Evolutionary conservation across 768 basidiomycete genomes (phyloP), one percentile per base, ranked within the genome.

Genomic region (Trametes elegans): DNA sequence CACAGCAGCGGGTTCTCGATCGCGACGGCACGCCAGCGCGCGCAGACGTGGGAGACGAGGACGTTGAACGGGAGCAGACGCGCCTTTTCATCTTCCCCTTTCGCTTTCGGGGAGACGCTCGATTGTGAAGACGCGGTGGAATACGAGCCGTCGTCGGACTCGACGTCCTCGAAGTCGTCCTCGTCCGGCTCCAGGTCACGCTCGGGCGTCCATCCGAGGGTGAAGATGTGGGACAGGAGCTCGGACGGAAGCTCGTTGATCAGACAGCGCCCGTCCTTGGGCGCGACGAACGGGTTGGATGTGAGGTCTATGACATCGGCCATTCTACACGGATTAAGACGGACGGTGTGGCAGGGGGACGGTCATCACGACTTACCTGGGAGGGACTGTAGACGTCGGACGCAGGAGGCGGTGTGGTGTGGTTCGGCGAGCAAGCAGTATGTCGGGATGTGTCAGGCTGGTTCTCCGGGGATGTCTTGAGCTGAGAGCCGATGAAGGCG

Each of bases 1-100:
- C 85, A 88, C 16, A 87, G 73, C 8, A 71, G 69, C 0, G 83
- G 80, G 0, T 79, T 79, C 27, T 76, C 76, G 26, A 86, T 50
- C 3, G 83, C 64, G 1, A 76, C 60, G 31, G 68, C 70, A 43
- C 84, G 80, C 85, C 85, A 87, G 53, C 76, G 80, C 23, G 62
- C 70, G 66, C 84, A 87, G 9, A 85, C 78, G 60, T 84, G 84
- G 16, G 84, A 84, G 13, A 78, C 81, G 60, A 83, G 70, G 26
- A 83, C 53, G 44, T 47, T 46, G 53, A 47, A 46, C 31, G 44
- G 53, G 2, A 54, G 44, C 19, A 13, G 9, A 28, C 45, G 45
- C 24, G 41, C 39, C 29, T 49, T 32, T 18, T 47, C 39, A 21
- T 55, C 53, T 10, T 13, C 35, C 14, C 39, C 35, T 29, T 45